Conservation (phyloP, 331 rosid species). For the Stylosanthes scabra region DNA sequence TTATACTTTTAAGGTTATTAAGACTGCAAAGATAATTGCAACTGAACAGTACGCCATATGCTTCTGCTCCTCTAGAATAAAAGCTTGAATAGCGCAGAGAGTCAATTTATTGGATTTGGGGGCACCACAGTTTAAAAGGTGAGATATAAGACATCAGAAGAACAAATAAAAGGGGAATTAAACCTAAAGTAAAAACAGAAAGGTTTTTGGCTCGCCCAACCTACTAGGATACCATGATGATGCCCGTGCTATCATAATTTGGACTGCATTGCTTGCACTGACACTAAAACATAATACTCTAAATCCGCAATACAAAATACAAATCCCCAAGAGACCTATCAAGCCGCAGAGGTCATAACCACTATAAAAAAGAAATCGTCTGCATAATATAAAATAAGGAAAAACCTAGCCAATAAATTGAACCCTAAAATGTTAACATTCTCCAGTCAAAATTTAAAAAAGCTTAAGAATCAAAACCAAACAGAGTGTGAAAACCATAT, state of each 20-base stretch:
- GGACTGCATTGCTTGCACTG: slow-evolving; percentile 6
- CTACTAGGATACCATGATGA: slow-evolving; percentile 7
- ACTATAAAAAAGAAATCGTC: background rate
- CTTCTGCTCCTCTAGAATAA: background rate
- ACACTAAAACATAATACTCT: background rate
- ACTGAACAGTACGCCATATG: background rate
- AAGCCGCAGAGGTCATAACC: background rate
- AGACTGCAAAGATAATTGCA: no score
- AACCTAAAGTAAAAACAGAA: background rate
- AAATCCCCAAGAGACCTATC: slow-evolving; percentile 31
- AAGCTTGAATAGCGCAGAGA: background rate
- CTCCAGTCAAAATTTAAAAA: background rate
- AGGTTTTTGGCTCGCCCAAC: slow-evolving; percentile 12
- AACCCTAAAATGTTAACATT: background rate
- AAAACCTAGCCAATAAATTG: slow-evolving; percentile 9
- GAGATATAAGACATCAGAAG: background rate
- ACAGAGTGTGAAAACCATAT: slow-evolving; percentile 9
- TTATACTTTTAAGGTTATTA: no score
- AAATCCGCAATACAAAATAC: slow-evolving; percentile 13
- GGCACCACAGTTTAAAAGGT: background rate
- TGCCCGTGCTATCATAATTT: background rate
- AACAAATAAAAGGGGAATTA: background rate
- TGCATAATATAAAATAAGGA: background rate
- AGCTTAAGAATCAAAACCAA: slow-evolving; percentile 6
- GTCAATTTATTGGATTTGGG: slow-evolving; percentile 9